Evolutionary conservation across 805 yeast genomes (phyloP).

Genomic region (Candida glaebosa): DNA sequence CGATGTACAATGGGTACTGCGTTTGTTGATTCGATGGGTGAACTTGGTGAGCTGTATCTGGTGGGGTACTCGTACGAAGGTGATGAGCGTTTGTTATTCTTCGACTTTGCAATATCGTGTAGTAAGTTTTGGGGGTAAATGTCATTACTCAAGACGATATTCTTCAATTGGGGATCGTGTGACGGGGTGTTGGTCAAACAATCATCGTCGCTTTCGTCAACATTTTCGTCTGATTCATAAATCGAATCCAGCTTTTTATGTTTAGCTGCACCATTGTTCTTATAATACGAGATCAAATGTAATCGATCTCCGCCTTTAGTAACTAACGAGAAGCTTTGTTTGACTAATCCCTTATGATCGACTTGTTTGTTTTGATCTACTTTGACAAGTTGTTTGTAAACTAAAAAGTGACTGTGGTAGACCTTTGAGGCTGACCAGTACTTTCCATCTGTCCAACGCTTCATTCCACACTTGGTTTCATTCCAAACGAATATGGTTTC

Average conservation of each 20-base stretch:
- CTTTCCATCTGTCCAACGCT: conserved; percentile 77
- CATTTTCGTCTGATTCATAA: neutral
- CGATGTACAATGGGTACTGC: neutral
- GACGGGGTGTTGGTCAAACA: conserved; percentile 16
- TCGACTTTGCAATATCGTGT: conserved; percentile 25
- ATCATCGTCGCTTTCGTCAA: neutral
- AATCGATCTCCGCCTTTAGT: conserved; percentile 50
- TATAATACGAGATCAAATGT: conserved; percentile 57
- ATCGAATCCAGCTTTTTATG: neutral
- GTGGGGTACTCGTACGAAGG: neutral
- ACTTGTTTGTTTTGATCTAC: conserved; percentile 4
- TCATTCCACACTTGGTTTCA: conserved; percentile 66
- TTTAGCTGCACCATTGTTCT: neutral
- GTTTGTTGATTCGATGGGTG: neutral
- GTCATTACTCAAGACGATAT: conserved; percentile 17
- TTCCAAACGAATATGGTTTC: conserved; percentile 72
- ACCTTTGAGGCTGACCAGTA: conserved; percentile 74
- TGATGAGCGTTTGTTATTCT: neutral
- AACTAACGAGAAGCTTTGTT: conserved; percentile 60
- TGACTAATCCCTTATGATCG: conserved; percentile 52
- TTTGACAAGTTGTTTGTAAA: conserved; percentile 52
- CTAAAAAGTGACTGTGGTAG: conserved; percentile 50
- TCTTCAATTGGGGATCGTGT: conserved; percentile 20
- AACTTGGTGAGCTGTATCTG: neutral
- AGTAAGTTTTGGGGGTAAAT: conserved; percentile 22